Conservation (phyloP, 192 early-diverging fungal genomes). For the Gigaspora rosea region DNA sequence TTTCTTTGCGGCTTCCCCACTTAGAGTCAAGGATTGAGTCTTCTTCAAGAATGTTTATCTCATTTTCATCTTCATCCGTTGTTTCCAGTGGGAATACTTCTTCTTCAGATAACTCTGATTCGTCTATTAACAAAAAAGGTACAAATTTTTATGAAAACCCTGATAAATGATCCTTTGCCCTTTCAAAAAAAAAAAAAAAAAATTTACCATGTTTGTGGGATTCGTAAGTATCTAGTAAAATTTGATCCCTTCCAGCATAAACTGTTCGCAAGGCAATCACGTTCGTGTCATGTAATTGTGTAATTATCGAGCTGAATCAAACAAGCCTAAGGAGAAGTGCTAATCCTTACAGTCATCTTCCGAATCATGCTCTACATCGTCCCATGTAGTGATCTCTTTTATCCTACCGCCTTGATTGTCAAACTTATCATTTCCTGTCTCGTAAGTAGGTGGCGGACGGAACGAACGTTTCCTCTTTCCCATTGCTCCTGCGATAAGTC, state of each 20-base stretch:
- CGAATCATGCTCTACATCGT: constrained; percentile 74
- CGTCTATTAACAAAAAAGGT: constrained; percentile 34
- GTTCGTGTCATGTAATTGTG: background rate
- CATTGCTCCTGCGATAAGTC: too few relatives aligned
- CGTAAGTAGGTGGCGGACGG: background rate
- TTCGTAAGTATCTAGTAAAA: constrained; percentile 48
- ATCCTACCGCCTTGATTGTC: constrained; percentile 34
- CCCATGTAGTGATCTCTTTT: constrained; percentile 68
- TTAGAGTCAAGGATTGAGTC: constrained; percentile 56
- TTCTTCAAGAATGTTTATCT: constrained; percentile 34
- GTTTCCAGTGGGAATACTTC: constrained; percentile 77
- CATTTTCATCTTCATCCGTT: constrained; percentile 50
- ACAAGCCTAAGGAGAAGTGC: background rate
- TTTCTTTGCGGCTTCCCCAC: constrained; percentile 77
- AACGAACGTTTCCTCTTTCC: too few relatives aligned
- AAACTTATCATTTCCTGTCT: background rate
- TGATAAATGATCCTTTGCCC: too few relatives aligned
- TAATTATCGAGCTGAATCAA: background rate
- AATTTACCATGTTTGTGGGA: constrained; percentile 35
- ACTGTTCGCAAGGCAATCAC: constrained; percentile 29
- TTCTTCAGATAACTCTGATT: constrained; percentile 66
- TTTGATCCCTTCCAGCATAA: constrained; percentile 51
- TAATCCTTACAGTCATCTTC: constrained; percentile 67
- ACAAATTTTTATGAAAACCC: too few relatives aligned
- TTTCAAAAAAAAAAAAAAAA: background rate